A percentile compares a stretch with the other conserved stretches of the same genome.
Conservation (phyloP, 192 early-diverging fungal species). For the Gamsiella multidivaricata region DNA sequence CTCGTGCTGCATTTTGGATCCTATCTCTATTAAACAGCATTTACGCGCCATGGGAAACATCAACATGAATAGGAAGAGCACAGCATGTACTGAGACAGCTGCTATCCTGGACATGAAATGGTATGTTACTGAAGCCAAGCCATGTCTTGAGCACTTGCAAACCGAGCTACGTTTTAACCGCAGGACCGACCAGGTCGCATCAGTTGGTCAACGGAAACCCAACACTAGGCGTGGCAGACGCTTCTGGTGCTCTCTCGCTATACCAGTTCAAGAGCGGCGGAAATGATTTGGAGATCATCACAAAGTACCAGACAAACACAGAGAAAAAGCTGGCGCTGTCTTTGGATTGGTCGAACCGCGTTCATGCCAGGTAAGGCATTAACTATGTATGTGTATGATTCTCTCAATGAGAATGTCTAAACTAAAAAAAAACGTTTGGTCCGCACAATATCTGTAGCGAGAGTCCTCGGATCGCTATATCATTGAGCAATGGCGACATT, state of each 20-base stretch:
- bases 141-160: neutral
- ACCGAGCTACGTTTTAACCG: too few relatives aligned
- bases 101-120: slow-evolving; percentile 83
- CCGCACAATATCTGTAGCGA: slow-evolving; percentile 6
- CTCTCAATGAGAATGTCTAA: too few relatives aligned
- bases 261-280: slow-evolving; percentile 53
- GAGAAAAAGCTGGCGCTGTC: slow-evolving; percentile 81
- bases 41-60: too few relatives aligned
- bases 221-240: slow-evolving; percentile 70
- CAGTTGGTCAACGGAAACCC: slow-evolving; percentile 57
- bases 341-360: slow-evolving; percentile 88
- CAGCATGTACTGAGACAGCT: slow-evolving; percentile 67
- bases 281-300: slow-evolving; percentile 39
- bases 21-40: too few relatives aligned
- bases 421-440: too few relatives aligned
- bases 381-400: too few relatives aligned
- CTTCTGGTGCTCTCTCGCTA: slow-evolving; percentile 66
- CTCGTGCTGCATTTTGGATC: too few relatives aligned
- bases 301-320: slow-evolving; percentile 53
- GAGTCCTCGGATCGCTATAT: slow-evolving; percentile 65
- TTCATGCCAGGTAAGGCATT: slow-evolving; percentile 28
- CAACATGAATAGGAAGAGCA: slow-evolving; percentile 54
- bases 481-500: slow-evolving; percentile 83
- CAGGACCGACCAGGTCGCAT: slow-evolving; percentile 61
- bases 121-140: slow-evolving; percentile 19